Base-by-base conservation (phyloP, 768 basidiomycete genomes). In the Boletus speciosus region DNA sequence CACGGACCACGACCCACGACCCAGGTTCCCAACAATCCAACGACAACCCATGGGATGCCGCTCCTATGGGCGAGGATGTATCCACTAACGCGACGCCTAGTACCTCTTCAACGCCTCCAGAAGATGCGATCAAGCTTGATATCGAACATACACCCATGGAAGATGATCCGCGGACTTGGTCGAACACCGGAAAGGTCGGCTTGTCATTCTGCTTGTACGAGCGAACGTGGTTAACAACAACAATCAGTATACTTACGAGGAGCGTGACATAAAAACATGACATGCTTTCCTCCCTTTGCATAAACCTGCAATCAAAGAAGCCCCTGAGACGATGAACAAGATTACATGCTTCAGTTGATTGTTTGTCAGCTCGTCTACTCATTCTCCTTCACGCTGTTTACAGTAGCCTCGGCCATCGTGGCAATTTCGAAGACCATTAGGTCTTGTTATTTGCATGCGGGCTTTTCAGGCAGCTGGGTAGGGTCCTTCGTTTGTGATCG, bases 101-200 rank as follows among this genome's bases (percentile, higher is more conserved):
- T 19, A 21, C 49, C 9, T 21, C 44, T 34, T 55, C 48, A 10
- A 41, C 47, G 1, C 32, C 45, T 25, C 38, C 53, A 6, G 49
- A 52, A 15, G 27, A 25, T 19, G 27, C 37, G 10, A 21, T 39
- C 35, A 57, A 62, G 45, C 56, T 49, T 21, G 76, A 75, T 42
- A 74, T 75, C 19, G 75, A 75, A 49, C 75, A 76, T 51, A 66
- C 62, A 6, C 21, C 54, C 19, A 85, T 88, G 12, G 68, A 73
- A 11, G 77, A 88, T 58, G 86, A 88, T 66, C 86, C 86, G 1
- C 77, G 86, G 37, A 61, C 63, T 51, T 88, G 86, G 86, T 79
- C 82, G 7, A 57, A 66, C 38, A 47, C 76, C 25, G 75, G 79
- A 58, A 88, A 88, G 76, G 86, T 84, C 19, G 16, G 56, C 46